These are phyloP conservation scores for Graphiopsis chlorocephala DNA, from an alignment of 2,329 filamentous ascomycete genomes.

Conservation along the genomic window DNA sequence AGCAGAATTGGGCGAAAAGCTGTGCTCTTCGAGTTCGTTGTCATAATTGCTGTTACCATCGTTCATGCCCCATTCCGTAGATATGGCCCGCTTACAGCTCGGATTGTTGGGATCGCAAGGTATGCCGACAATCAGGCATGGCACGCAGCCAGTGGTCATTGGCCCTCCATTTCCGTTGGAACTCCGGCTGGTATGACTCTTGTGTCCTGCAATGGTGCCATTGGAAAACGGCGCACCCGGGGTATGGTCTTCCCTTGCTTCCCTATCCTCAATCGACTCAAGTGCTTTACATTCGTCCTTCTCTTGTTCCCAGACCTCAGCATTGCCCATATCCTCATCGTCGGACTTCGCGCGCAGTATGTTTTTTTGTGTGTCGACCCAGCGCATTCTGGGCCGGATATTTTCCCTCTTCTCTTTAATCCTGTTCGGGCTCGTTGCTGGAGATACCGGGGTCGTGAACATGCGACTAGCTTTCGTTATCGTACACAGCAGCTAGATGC, in stretches of 20 bases:
- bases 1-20: constrained; percentile 16
- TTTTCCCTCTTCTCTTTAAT: background rate
- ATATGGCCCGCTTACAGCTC: constrained; percentile 28
- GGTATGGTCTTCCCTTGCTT: background rate
- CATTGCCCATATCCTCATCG: background rate
- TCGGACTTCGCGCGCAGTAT: background rate
- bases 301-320: background rate
- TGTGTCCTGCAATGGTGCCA: background rate
- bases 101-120: constrained; percentile 30
- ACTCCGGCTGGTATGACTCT: background rate
- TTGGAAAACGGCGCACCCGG: background rate
- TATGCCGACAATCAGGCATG: constrained; percentile 33
- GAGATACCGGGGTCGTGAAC: background rate
- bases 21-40: constrained; percentile 21
- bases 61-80: constrained; percentile 32
- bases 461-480: background rate
- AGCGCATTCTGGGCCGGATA: background rate
- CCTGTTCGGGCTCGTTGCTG: background rate
- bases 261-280: background rate
- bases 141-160: constrained; percentile 34
- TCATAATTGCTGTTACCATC: background rate
- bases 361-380: background rate
- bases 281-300: background rate
- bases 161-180: background rate
- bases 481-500: background rate